Conservation (phyloP, 768 basidiomycete species). For the Termitomyces heimii region DNA sequence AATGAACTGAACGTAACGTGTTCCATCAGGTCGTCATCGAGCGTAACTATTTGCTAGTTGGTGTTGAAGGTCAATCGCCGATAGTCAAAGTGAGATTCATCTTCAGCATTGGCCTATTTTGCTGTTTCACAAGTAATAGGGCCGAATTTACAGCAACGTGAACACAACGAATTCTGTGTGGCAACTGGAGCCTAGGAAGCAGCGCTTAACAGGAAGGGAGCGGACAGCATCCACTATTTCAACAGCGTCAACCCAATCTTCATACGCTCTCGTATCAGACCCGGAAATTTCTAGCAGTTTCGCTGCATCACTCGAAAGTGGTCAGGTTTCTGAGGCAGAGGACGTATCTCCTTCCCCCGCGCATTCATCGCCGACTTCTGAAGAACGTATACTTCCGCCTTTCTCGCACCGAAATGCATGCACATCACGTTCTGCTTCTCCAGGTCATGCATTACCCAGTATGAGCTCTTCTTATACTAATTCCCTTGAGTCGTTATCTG, state of each 20-base stretch:
- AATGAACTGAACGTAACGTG: background rate
- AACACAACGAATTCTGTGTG: slow-evolving; percentile 64
- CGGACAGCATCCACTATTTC: slow-evolving; percentile 74
- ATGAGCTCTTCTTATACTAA: slow-evolving; percentile 64
- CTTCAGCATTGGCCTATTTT: background rate
- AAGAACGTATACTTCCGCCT: slow-evolving; percentile 34
- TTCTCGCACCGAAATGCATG: slow-evolving; percentile 22
- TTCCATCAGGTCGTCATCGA: slow-evolving; percentile 62
- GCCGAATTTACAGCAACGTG: slow-evolving; percentile 65
- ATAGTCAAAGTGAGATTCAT: slow-evolving; percentile 59
- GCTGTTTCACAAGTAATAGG: slow-evolving; percentile 34
- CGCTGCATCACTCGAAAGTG: slow-evolving; percentile 75
- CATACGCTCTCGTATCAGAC: slow-evolving; percentile 79
- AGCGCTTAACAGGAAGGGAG: slow-evolving; percentile 52
- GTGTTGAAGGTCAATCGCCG: slow-evolving; percentile 62
- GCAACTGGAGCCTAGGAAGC: slow-evolving; percentile 70
- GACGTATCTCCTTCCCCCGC: slow-evolving; percentile 55
- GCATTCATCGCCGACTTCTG: slow-evolving; percentile 58
- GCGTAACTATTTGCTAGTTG: slow-evolving; percentile 64
- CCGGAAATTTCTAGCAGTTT: slow-evolving; percentile 82
- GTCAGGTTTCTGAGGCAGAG: slow-evolving; percentile 65
- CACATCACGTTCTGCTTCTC: slow-evolving; percentile 51
- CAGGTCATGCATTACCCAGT: slow-evolving; percentile 48
- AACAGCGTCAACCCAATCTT: slow-evolving; percentile 72
- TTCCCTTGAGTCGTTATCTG: slow-evolving; percentile 69